Evolutionary conservation across 2,329 filamentous ascomycete species (phyloP).

Genomic region (Colletotrichum trifolii): DNA sequence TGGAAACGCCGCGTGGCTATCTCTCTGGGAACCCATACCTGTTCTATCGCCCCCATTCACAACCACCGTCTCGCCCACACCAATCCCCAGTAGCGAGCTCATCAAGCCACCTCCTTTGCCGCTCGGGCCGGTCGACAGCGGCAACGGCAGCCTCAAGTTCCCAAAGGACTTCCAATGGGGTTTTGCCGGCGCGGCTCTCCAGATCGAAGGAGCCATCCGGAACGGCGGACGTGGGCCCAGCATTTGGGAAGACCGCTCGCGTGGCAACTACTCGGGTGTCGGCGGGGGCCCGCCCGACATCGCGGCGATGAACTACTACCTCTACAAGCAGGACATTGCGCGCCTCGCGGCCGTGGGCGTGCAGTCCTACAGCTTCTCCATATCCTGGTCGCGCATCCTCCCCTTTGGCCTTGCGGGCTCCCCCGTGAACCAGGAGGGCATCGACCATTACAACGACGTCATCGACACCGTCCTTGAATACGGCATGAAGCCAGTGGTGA

Average conservation of each 20-base stretch:
- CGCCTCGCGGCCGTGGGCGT: constrained; percentile 62
- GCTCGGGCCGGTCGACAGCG: neutral
- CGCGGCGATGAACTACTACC: constrained; percentile 61
- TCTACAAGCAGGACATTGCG: constrained; percentile 67
- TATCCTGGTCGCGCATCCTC: constrained; percentile 63
- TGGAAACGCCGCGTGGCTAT: constrained; percentile 46
- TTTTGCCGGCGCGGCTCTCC: constrained; percentile 19
- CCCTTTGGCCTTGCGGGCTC: constrained; percentile 61
- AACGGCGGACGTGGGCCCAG: constrained; percentile 15
- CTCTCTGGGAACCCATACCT: constrained; percentile 49
- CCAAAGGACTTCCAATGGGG: constrained; percentile 44
- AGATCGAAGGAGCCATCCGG: constrained; percentile 22
- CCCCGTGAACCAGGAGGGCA: constrained; percentile 61
- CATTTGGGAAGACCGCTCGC: constrained; percentile 1
- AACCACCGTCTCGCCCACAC: constrained; percentile 66
- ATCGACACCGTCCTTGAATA: constrained; percentile 61
- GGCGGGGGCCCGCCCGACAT: neutral
- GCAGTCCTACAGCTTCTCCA: constrained; percentile 62
- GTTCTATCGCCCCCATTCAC: constrained; percentile 39
- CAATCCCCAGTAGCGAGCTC: constrained; percentile 64
- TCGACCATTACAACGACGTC: constrained; percentile 65
- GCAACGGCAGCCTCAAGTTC: constrained; percentile 47
- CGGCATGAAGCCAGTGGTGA: constrained; percentile 60
- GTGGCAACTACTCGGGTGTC: constrained; percentile 41
- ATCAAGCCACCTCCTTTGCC: constrained; percentile 9